Conservation (phyloP, 2,329 filamentous ascomycete genomes). For the Leptosphaerulina australis region DNA sequence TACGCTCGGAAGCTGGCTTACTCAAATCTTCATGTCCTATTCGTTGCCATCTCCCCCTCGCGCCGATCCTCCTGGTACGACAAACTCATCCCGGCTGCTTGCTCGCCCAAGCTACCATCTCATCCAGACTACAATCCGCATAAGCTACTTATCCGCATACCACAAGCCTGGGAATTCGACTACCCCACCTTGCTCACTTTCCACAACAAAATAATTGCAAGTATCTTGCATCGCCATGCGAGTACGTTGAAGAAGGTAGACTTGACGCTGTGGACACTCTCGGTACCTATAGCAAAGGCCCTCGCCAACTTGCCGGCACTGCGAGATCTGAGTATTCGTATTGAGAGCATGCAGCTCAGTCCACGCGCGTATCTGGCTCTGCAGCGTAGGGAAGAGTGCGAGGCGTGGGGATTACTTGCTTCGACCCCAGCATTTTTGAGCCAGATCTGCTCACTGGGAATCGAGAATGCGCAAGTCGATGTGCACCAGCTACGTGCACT, state of each 20-base stretch:
- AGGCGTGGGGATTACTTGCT: slow-evolving; percentile 1
- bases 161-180: slow-evolving; percentile 26
- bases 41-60: slow-evolving; percentile 73
- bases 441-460: background rate
- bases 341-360: slow-evolving; percentile 27
- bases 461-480: slow-evolving; percentile 2
- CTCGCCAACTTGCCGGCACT: slow-evolving; percentile 30
- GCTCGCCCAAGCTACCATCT: background rate
- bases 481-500: background rate
- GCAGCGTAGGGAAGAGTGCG: slow-evolving; percentile 7
- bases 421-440: background rate
- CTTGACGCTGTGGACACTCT: slow-evolving; percentile 39
- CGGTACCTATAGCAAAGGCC: slow-evolving; percentile 29
- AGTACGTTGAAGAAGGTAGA: slow-evolving; percentile 35
- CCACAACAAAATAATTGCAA: slow-evolving; percentile 36
- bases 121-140: slow-evolving; percentile 19
- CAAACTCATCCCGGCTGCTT: slow-evolving; percentile 43
- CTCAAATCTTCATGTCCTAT: slow-evolving; percentile 65
- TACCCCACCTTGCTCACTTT: slow-evolving; percentile 34
- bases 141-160: slow-evolving; percentile 29
- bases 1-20: slow-evolving; percentile 36
- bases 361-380: background rate
- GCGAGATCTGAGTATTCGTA: slow-evolving; percentile 30
- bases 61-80: slow-evolving; percentile 58
- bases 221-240: slow-evolving; percentile 35